A percentile compares a stretch with the other conserved stretches of the same genome.
Conservation (phyloP, 2,329 filamentous ascomycete species). For the Dryadomyces quercus-mongolicae region DNA sequence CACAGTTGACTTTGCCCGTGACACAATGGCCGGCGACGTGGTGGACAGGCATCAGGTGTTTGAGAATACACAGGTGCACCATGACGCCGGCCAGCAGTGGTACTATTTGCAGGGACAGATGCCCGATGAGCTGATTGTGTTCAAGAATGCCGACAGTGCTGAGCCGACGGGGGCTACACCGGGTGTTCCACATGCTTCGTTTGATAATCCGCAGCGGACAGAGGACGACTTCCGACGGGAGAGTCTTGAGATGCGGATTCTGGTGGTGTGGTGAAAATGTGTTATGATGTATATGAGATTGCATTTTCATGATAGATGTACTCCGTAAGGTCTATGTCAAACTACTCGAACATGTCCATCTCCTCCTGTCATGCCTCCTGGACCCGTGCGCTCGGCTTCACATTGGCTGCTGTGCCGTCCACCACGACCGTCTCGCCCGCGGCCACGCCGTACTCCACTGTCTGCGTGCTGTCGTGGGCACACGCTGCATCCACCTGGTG, state of each 20-base stretch:
- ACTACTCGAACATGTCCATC: no score
- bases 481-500: background rate
- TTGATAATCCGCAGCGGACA: conserved; percentile 7
- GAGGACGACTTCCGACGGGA: conserved; percentile 8
- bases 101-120: conserved; percentile 12
- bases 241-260: conserved; percentile 10
- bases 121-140: conserved; percentile 12
- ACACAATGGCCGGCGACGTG: conserved; percentile 13
- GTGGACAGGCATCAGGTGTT: conserved; percentile 12
- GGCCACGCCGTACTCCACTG: conserved; percentile 4
- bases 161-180: conserved; percentile 6
- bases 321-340: no score
- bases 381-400: conserved; percentile 2
- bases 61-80: conserved; percentile 14
- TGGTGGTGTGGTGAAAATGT: conserved; percentile 10
- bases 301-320: no score
- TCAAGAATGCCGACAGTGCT: conserved; percentile 11
- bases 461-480: background rate
- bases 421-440: conserved; percentile 4
- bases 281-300: no score
- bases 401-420: conserved; percentile 7
- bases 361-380: background rate
- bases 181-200: conserved; percentile 9
- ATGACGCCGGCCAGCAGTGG: conserved; percentile 11
- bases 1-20: conserved; percentile 12